Evolutionary conservation across 2,329 filamentous ascomycete species (phyloP), one percentile per base, ranked within the genome.

Genomic region (Fusarium concolor): DNA sequence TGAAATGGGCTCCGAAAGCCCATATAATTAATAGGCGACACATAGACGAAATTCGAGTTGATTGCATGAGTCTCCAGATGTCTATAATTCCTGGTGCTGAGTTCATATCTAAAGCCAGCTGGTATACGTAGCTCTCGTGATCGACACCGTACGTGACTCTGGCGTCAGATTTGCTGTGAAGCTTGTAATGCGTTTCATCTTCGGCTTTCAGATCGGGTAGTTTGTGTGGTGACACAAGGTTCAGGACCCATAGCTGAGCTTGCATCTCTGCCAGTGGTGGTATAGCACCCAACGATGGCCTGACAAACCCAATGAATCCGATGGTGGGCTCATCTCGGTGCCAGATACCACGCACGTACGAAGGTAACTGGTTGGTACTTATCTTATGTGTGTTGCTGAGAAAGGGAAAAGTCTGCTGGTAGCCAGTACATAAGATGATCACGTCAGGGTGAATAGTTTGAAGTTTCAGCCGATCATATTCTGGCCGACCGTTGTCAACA

Each of bases 341-440:
- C 35, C 35, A 49, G 3, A 35, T 24, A 2, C 28, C 35, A n/a
- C 42, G 22, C 10, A 54, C 6, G 5, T 42, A 54, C n/a, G n/a
- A n/a, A n/a, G n/a, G n/a, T n/a, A n/a, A n/a, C n/a, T n/a, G n/a
- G n/a, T n/a, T n/a, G n/a, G n/a, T n/a, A n/a, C n/a, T n/a, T n/a
- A n/a, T n/a, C n/a, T n/a, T n/a, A n/a, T n/a, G n/a, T n/a, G n/a
- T n/a, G n/a, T 29, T 14, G 24, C n/a, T 15, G 3, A 56, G 54
- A 2, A 56, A 56, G 2, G 46, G 18, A 6, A 56, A 56, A 0
- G 46, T 37, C 15, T 56, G 54, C 26, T 35, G 24, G 15, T 52
- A 56, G 3, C 45, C 45, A 0, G 54, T 56, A 7, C 54, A 56
- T 4, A 56, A 17, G 4, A 43, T 6, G 2, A 56, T 7, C 11